Conservation (phyloP, 2,329 filamentous ascomycete species). For the Xylaria sp. region DNA sequence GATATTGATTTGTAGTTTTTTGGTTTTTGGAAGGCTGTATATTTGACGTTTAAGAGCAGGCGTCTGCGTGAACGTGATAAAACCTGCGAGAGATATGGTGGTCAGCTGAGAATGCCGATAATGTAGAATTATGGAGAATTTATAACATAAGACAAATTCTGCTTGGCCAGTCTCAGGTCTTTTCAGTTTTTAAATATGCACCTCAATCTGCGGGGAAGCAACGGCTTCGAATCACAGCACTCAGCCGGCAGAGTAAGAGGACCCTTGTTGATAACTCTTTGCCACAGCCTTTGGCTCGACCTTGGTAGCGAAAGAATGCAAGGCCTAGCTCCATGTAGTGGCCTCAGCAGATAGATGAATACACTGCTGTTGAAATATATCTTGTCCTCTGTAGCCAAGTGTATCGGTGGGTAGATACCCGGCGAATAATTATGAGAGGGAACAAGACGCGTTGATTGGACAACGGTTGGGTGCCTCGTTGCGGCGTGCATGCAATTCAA, state of each 20-base stretch:
- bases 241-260: conserved; percentile 35
- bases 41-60: conserved; percentile 6
- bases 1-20: conserved; percentile 9
- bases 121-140: conserved; percentile 10
- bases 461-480: conserved; percentile 40
- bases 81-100: conserved; percentile 18
- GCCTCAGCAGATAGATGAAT: conserved; percentile 46
- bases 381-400: conserved; percentile 31
- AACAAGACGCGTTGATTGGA: conserved; percentile 43
- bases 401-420: conserved; percentile 29
- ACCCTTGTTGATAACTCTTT: conserved; percentile 52
- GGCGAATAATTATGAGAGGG: conserved; percentile 10
- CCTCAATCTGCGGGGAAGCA: conserved; percentile 63
- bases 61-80: conserved; percentile 15
- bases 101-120: conserved; percentile 26
- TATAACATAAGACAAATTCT: conserved; percentile 22
- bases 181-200: conserved; percentile 72
- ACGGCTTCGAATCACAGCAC: conserved; percentile 58
- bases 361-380: conserved; percentile 34
- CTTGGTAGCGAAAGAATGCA: conserved; percentile 55
- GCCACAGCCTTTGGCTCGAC: conserved; percentile 70
- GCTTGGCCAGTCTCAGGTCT: conserved; percentile 72
- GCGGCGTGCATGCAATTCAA: conserved; percentile 47
- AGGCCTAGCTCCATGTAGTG: conserved; percentile 65
- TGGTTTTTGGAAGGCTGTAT: conserved; percentile 21